These are phyloP conservation scores for Fusarium proliferatum DNA, from an alignment of 2,329 filamentous ascomycete genomes.

Conservation along the genomic window DNA sequence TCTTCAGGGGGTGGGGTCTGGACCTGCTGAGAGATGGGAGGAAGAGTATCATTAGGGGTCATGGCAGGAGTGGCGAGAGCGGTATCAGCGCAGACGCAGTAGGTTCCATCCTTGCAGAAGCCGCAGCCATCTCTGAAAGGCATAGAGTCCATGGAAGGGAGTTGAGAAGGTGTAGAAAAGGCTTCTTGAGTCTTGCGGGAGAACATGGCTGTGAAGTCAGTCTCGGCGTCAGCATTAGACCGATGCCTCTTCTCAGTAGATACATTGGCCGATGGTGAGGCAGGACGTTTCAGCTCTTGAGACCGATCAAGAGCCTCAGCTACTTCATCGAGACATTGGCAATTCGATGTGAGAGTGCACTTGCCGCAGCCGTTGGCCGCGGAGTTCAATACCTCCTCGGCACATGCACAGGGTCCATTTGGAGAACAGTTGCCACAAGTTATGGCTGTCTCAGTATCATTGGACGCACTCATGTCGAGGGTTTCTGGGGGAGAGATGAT, in stretches of 20 bases:
- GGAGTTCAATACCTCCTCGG: slow-evolving; percentile 67
- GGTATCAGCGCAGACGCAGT: slow-evolving; percentile 81
- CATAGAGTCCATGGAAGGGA: slow-evolving; percentile 52
- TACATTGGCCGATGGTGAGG: slow-evolving; percentile 55
- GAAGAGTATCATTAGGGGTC: slow-evolving; percentile 54
- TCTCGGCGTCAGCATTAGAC: slow-evolving; percentile 68
- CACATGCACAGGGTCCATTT: slow-evolving; percentile 66
- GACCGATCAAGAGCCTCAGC: slow-evolving; percentile 58
- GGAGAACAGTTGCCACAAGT: slow-evolving; percentile 68
- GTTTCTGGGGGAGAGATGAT: slow-evolving; percentile 66
- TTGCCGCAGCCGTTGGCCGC: slow-evolving; percentile 70
- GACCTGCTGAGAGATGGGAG: slow-evolving; percentile 59
- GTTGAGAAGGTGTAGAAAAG: slow-evolving; percentile 49
- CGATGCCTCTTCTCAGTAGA: slow-evolving; percentile 68
- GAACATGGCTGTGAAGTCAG: slow-evolving; percentile 78
- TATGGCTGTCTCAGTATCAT: slow-evolving; percentile 50
- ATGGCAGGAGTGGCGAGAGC: slow-evolving; percentile 55
- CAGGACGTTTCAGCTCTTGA: slow-evolving; percentile 60
- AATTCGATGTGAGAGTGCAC: slow-evolving; percentile 71
- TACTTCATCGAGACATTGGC: slow-evolving; percentile 73
- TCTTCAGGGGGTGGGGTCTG: slow-evolving; percentile 71
- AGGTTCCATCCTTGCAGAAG: slow-evolving; percentile 84
- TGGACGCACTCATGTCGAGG: slow-evolving; percentile 46
- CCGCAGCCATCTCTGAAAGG: slow-evolving; percentile 77
- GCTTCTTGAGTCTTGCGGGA: slow-evolving; percentile 55